Base-by-base conservation (phyloP, 179 eudicot species). In the Beta macrorhiza region DNA sequence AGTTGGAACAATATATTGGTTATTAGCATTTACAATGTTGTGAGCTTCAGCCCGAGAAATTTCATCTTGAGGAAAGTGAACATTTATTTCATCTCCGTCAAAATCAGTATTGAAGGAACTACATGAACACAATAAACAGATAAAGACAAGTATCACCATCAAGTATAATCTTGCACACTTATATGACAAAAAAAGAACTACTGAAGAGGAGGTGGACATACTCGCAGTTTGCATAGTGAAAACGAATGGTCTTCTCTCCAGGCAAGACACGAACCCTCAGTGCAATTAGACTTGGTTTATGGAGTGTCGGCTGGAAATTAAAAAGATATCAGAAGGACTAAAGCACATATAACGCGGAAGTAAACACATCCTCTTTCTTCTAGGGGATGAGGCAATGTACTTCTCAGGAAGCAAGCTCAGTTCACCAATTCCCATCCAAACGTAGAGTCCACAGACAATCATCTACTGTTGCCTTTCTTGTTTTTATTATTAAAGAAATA, bases 221-320 rank as follows among this genome's bases (percentile, higher is more conserved):
- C 99, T 95, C 95, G 99, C 99, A 97, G 80, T 97, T 97, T 72
- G 98, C 97, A 88, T 97, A 97, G 81, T 97, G 99, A 91, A 97
- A 94, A 53, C 99, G 92, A 80, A 97, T 89, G 61, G 99, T 97
- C 87, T 88, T 93, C 87, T 97, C 99, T 81, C 99, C 99, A 44
- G 93, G 91, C 86, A 97, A 84, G 56, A 97, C 92, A 67, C 99
- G 99, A 83, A 93, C 99, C 79, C 87, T 89, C 80, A 94, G 96
- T 75, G 97, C 99, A 85, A 95, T 92, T 62, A 97, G 94, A 88
- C 99, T 97, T 64, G 99, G 98, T 90, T 97, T 97, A 86, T 97
- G 99, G 80, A 97, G 98, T 7, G 99, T 97, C 51, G 99, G 99
- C 99, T 97, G 97, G 73, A 59, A 86, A 71, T 29, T 55, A 0